phyloP scores from a whole-genome alignment of 768 basidiomycete genomes.

The Suillus weaverae region DNA sequence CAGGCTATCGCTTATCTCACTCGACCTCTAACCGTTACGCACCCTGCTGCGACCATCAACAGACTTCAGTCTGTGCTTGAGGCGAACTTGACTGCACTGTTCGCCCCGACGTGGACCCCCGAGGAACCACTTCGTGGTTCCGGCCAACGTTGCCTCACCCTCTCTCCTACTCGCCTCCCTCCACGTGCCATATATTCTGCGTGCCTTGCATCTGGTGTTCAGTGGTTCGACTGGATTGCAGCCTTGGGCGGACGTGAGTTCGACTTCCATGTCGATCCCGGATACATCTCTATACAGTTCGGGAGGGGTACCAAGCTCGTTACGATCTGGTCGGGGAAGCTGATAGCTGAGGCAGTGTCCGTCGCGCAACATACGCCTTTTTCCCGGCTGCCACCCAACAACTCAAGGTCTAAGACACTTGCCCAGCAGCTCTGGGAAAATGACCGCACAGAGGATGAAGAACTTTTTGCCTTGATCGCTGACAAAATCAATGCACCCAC shows the following conservation, averaged over 20 bases:
- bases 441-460: conserved; percentile 71
- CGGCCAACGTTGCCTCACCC: conserved; percentile 69
- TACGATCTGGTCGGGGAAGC: conserved; percentile 69
- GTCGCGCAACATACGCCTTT: conserved; percentile 10
- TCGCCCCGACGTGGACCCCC: conserved; percentile 64
- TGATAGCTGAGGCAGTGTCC: conserved; percentile 30
- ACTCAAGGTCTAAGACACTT: conserved; percentile 49
- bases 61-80: conserved; percentile 73
- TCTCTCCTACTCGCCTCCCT: conserved; percentile 67
- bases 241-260: conserved; percentile 69
- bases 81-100: conserved; percentile 69
- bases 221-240: conserved; percentile 81
- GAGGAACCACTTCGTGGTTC: conserved; percentile 69
- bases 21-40: conserved; percentile 54
- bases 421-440: conserved; percentile 73
- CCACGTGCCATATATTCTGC: conserved; percentile 71
- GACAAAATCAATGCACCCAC: conserved; percentile 67
- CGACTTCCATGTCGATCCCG: conserved; percentile 81
- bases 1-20: conserved; percentile 77
- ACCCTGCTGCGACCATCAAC: conserved; percentile 59
- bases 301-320: conserved; percentile 47
- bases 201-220: conserved; percentile 65
- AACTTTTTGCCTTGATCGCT: conserved; percentile 72
- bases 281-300: conserved; percentile 68
- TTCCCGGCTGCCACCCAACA: conserved; percentile 18